Evolutionary conservation across 768 basidiomycete genomes (phyloP).

Genomic region (Lactifluus echinatus): DNA sequence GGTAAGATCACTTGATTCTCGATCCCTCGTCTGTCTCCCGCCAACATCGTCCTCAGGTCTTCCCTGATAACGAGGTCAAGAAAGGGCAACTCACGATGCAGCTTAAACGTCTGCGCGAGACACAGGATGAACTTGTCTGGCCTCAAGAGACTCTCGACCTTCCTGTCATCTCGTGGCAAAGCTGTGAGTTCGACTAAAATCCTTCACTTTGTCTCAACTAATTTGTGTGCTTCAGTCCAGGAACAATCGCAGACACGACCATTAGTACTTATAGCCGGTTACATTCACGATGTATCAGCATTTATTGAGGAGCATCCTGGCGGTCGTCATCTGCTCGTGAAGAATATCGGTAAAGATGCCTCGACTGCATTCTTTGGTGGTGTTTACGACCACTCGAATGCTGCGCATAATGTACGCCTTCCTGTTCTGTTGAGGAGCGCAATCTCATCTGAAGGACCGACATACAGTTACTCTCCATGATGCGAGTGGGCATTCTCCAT

Average conservation of each 20-base stretch:
- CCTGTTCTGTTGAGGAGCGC: background rate
- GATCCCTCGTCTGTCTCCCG: background rate
- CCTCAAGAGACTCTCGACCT: slow-evolving; percentile 68
- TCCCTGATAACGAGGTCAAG: slow-evolving; percentile 63
- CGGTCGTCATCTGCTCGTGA: slow-evolving; percentile 74
- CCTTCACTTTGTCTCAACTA: background rate
- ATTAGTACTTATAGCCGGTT: slow-evolving; percentile 79
- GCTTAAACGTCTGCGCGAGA: slow-evolving; percentile 74
- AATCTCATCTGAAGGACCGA: background rate
- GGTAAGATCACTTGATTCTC: slow-evolving; percentile 21
- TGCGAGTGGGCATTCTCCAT: slow-evolving; percentile 49
- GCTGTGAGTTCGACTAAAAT: slow-evolving; percentile 44
- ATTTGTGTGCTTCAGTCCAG: slow-evolving; percentile 43
- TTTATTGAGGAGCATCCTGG: slow-evolving; percentile 93
- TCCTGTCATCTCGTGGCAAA: slow-evolving; percentile 80
- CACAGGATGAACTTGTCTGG: slow-evolving; percentile 72
- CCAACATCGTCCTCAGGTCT: slow-evolving; percentile 26
- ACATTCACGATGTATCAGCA: slow-evolving; percentile 80
- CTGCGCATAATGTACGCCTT: slow-evolving; percentile 66
- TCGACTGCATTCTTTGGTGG: slow-evolving; percentile 93
- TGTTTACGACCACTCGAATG: slow-evolving; percentile 83
- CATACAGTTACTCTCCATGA: slow-evolving; percentile 44
- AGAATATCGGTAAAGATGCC: slow-evolving; percentile 84
- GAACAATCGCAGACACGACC: slow-evolving; percentile 73
- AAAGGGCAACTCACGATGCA: slow-evolving; percentile 95